Evolutionary conservation across 441 rosid genomes (phyloP).

Genomic region (Metrosideros polymorpha): DNA sequence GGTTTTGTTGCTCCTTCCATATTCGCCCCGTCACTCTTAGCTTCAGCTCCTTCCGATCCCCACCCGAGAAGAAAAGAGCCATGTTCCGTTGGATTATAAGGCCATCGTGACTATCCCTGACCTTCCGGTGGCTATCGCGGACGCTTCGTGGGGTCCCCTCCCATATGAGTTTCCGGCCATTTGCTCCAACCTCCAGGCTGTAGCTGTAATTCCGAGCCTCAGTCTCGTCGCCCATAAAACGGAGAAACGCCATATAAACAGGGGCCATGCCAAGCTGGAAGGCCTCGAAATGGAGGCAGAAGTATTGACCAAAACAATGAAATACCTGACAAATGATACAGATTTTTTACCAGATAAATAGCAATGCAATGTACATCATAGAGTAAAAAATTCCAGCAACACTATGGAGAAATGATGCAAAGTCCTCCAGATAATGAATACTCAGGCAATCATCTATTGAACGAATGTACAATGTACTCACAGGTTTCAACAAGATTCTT

Average conservation of each 20-base stretch:
- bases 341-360: not conserved
- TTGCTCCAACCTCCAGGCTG: constrained; percentile 91
- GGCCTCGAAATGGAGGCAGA: constrained; percentile 93
- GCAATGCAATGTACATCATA: not conserved
- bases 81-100: constrained; percentile 85
- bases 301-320: constrained; percentile 89
- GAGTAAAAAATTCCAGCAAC: not conserved
- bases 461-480: not conserved
- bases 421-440: not conserved
- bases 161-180: constrained; percentile 82
- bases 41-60: constrained; percentile 88
- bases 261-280: constrained; percentile 94
- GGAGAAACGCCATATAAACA: constrained; percentile 91
- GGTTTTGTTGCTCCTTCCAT: constrained; percentile 92
- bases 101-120: constrained; percentile 92
- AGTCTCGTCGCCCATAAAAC: constrained; percentile 92
- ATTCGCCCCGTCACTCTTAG: constrained; percentile 86
- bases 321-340: constrained; percentile 40
- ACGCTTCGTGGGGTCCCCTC: constrained; percentile 89
- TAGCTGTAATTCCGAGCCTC: constrained; percentile 82
- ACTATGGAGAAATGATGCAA: not conserved
- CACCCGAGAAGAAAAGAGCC: constrained; percentile 94
- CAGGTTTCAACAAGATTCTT: not conserved
- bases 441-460: not conserved
- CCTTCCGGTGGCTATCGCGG: constrained; percentile 83